Evolutionary conservation across 768 basidiomycete species (phyloP).

Genomic region (Lentinula boryana): DNA sequence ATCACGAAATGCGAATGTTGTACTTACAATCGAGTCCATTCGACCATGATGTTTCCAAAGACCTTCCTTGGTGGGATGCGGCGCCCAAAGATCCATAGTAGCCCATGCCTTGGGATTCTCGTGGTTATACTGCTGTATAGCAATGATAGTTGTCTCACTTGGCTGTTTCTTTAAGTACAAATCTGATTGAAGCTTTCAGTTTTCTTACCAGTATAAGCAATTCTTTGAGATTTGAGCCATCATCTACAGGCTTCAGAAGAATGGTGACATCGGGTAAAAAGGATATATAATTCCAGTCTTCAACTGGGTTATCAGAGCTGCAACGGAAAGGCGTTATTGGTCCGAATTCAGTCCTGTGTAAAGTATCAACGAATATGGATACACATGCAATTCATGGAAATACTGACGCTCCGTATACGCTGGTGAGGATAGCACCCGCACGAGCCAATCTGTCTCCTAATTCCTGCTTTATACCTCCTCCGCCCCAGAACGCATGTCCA

Average conservation of each 20-base stretch:
- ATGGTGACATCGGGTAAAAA: not conserved
- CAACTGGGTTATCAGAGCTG: not conserved
- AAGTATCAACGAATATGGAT: not conserved
- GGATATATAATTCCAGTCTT: not conserved
- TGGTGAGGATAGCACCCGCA: not conserved
- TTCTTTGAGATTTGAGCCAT: not conserved
- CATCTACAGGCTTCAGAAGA: not conserved
- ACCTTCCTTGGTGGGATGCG: constrained; percentile 1
- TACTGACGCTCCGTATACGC: not conserved
- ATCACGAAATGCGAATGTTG: not conserved
- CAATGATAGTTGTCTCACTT: not conserved
- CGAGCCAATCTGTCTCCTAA: not conserved
- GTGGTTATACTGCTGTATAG: not conserved
- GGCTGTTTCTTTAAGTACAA: not conserved
- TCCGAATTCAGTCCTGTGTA: not conserved
- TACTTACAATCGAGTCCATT: constrained; percentile 16
- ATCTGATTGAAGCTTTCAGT: too few species aligned
- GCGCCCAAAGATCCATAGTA: not conserved
- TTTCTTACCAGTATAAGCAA: not conserved
- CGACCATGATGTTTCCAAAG: constrained; percentile 17
- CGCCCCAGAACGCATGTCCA: not conserved
- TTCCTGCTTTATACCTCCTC: not conserved
- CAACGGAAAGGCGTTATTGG: not conserved
- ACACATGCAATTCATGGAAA: not conserved
- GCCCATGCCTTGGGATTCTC: not conserved